Percentiles rank a stretch among this genome's conserved stretches.
Conservation (phyloP, 192 early-diverging fungal species). For the Podila verticillata region DNA sequence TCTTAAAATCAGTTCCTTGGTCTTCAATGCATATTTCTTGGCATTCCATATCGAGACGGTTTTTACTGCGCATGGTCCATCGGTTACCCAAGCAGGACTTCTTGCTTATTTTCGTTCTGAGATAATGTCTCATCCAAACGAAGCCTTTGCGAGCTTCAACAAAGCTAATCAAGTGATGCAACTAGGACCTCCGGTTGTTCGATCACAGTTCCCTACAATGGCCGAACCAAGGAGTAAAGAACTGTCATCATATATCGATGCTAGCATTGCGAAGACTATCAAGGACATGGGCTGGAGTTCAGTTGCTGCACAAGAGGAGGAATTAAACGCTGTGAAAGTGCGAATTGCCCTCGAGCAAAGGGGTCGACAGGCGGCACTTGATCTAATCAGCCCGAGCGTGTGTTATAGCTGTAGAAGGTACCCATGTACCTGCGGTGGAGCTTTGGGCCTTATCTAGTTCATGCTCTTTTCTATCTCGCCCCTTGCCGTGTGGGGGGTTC, state of each 20-base stretch:
- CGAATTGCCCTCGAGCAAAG: constrained; percentile 3
- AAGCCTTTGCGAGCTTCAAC: constrained; percentile 12
- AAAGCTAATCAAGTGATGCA: constrained; percentile 18
- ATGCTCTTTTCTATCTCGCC: neutral
- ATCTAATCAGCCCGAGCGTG: constrained; percentile 18
- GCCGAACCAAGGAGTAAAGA: constrained; percentile 24
- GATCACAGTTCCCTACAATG: constrained; percentile 23
- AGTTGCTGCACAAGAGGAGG: constrained; percentile 5
- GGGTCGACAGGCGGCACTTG: constrained; percentile 27
- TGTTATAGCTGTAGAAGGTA: constrained; percentile 21
- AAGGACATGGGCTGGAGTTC: constrained; percentile 18
- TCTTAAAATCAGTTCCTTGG: constrained; percentile 1
- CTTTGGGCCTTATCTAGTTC: constrained; percentile 7
- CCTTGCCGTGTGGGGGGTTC: no score
- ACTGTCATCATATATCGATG: constrained; percentile 8
- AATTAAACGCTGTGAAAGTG: constrained; percentile 9
- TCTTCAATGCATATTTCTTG: constrained; percentile 5
- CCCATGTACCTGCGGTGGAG: constrained; percentile 4
- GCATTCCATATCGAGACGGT: constrained; percentile 30
- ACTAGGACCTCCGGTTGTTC: constrained; percentile 17
- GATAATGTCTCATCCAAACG: constrained; percentile 30
- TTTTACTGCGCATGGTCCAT: constrained; percentile 20
- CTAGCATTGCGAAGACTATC: constrained; percentile 2
- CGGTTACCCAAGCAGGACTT: constrained; percentile 26
- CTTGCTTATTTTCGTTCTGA: constrained; percentile 26